Evolutionary conservation across 2,329 filamentous ascomycete genomes (phyloP).

Genomic region (Paraphaeosphaeria sporulosa): DNA sequence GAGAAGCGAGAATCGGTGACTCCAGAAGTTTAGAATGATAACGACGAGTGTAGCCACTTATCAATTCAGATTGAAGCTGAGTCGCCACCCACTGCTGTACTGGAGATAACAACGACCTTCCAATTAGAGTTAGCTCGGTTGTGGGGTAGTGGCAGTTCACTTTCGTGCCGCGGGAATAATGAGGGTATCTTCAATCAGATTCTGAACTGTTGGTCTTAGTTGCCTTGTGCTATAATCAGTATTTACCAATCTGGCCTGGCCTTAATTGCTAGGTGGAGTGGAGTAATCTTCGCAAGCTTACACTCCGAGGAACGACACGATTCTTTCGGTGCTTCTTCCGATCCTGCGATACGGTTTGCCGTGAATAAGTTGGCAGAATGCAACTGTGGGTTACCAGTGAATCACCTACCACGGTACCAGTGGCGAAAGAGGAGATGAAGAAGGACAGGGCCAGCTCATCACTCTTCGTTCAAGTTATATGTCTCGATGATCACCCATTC

Average conservation of each 20-base stretch:
- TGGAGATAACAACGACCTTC: conserved; percentile 9
- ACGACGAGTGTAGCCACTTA: no score
- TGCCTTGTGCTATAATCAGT: no score
- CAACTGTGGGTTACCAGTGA: no score
- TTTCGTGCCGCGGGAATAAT: no score
- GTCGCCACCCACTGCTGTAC: not conserved
- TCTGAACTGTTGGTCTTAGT: no score
- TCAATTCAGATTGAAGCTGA: not conserved
- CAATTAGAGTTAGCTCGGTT: conserved; percentile 2
- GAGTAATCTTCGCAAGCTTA: no score
- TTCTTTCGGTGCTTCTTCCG: no score
- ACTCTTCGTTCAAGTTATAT: not conserved
- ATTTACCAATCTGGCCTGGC: no score
- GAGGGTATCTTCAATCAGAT: no score
- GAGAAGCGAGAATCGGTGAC: not conserved
- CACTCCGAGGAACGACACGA: no score
- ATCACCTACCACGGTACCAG: not conserved
- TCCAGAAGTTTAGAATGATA: not conserved
- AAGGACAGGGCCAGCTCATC: not conserved
- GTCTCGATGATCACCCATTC: conserved; percentile 1
- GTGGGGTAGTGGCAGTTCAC: not conserved
- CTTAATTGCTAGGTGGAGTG: no score
- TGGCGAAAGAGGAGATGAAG: not conserved
- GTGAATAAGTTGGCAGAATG: no score
- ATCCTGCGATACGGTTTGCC: not conserved